Conservation (phyloP, 228 moss, liverwort and hornwort species). For the Sphagnum magellanicum region DNA sequence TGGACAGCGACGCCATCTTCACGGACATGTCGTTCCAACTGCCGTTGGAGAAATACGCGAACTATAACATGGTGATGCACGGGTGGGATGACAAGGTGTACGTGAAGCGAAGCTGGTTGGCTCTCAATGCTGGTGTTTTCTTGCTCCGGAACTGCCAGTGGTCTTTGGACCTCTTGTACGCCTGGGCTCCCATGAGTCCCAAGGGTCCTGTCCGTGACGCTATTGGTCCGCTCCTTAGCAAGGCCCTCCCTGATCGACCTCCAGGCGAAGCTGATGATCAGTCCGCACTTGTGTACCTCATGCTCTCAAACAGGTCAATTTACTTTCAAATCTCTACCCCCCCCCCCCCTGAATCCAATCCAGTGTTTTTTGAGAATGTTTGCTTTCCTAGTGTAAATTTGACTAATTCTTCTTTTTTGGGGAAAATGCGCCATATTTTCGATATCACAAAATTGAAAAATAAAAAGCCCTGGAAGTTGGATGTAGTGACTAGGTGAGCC, state of each 20-base stretch:
- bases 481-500: too few species aligned
- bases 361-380: too few species aligned
- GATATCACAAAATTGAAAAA: too few species aligned
- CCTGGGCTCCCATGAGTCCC: slow-evolving; percentile 55
- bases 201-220: slow-evolving; percentile 27
- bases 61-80: slow-evolving; percentile 54
- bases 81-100: slow-evolving; percentile 34
- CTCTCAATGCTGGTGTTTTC: slow-evolving; percentile 43
- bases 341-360: too few species aligned
- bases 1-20: slow-evolving; percentile 57
- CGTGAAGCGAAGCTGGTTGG: slow-evolving; percentile 41
- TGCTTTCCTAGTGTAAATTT: too few species aligned
- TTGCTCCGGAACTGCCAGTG: slow-evolving; percentile 50
- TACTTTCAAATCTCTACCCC: too few species aligned
- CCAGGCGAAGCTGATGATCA: slow-evolving; percentile 47
- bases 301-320: slow-evolving; percentile 17
- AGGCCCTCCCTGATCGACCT: slow-evolving; percentile 34
- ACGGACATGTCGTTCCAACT: slow-evolving; percentile 48
- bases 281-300: slow-evolving; percentile 43
- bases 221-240: slow-evolving; percentile 17
- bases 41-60: slow-evolving; percentile 32
- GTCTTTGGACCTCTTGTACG: slow-evolving; percentile 55
- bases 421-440: too few species aligned
- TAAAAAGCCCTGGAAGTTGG: too few species aligned
- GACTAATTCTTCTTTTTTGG: too few species aligned